These are phyloP conservation scores for Stagonosporopsis chrysanthemi DNA, from an alignment of 2,329 filamentous ascomycete genomes.

Conservation along the genomic window DNA sequence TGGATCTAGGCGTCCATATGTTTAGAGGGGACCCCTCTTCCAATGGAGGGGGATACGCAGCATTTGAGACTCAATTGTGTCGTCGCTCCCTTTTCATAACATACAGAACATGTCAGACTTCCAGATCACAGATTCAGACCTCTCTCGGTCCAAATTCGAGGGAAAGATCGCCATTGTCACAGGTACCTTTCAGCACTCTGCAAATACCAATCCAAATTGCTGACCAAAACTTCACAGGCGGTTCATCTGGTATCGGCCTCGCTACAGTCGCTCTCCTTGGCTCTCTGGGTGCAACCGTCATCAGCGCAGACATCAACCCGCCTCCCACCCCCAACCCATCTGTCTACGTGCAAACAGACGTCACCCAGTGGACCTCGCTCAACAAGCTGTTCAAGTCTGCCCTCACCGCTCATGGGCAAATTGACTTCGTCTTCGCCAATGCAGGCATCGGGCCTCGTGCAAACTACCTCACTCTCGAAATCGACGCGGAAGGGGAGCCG, in stretches of 20 bases:
- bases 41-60: background rate
- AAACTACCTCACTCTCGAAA: slow-evolving; percentile 57
- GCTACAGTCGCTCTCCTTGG: slow-evolving; percentile 62
- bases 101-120: slow-evolving; percentile 28
- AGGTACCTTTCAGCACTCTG: slow-evolving; percentile 13
- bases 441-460: slow-evolving; percentile 61
- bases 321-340: slow-evolving; percentile 33
- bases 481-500: slow-evolving; percentile 60
- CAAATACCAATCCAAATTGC: background rate
- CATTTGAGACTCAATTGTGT: background rate
- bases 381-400: slow-evolving; percentile 61
- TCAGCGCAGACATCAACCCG: slow-evolving; percentile 62
- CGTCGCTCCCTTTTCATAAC: background rate
- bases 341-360: slow-evolving; percentile 49
- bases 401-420: slow-evolving; percentile 51
- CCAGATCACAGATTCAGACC: slow-evolving; percentile 31
- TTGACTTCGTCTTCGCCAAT: slow-evolving; percentile 62
- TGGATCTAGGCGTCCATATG: background rate
- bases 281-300: slow-evolving; percentile 61
- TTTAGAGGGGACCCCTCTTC: background rate
- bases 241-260: slow-evolving; percentile 66
- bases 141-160: slow-evolving; percentile 25
- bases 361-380: slow-evolving; percentile 60
- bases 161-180: slow-evolving; percentile 34
- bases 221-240: slow-evolving; percentile 48